Evolutionary conservation across 2,329 filamentous ascomycete species (phyloP).

Genomic region (Zymoseptoria brevis): DNA sequence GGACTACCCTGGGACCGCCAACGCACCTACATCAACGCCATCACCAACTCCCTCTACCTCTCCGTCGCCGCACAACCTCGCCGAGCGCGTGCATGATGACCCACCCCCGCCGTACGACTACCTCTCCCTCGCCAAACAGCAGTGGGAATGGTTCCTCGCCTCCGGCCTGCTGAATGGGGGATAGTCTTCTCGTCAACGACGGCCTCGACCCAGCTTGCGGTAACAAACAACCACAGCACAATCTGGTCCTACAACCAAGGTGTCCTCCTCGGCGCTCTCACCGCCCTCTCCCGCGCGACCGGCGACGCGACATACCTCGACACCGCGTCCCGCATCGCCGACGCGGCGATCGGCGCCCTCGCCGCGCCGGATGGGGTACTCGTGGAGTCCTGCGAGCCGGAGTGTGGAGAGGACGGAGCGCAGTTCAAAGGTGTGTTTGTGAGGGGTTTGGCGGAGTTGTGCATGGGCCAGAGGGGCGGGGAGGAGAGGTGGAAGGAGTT

Average conservation of each 20-base stretch:
- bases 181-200: slow-evolving; percentile 48
- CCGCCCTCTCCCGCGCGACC: slow-evolving; percentile 42
- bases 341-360: slow-evolving; percentile 33
- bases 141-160: slow-evolving; percentile 45
- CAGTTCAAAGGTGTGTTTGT: slow-evolving; percentile 69
- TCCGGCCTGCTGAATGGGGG: slow-evolving; percentile 44
- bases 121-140: slow-evolving; percentile 38
- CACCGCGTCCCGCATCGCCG: slow-evolving; percentile 33
- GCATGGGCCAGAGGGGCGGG: no score
- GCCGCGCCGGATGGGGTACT: slow-evolving; percentile 34
- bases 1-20: slow-evolving; percentile 44
- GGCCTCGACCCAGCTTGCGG: slow-evolving; percentile 45
- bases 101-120: slow-evolving; percentile 31
- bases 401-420: slow-evolving; percentile 37
- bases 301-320: slow-evolving; percentile 27
- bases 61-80: slow-evolving; percentile 49
- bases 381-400: slow-evolving; percentile 32
- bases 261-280: slow-evolving; percentile 51
- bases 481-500: slow-evolving; percentile 38
- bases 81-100: slow-evolving; percentile 38
- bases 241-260: slow-evolving; percentile 51
- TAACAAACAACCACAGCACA: slow-evolving; percentile 45
- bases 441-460: slow-evolving; percentile 54
- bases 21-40: slow-evolving; percentile 44
- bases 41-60: slow-evolving; percentile 52